These are phyloP conservation scores for Wickerhamiella bombiphila DNA, from an alignment of 805 yeast species.

Conservation along the genomic window DNA sequence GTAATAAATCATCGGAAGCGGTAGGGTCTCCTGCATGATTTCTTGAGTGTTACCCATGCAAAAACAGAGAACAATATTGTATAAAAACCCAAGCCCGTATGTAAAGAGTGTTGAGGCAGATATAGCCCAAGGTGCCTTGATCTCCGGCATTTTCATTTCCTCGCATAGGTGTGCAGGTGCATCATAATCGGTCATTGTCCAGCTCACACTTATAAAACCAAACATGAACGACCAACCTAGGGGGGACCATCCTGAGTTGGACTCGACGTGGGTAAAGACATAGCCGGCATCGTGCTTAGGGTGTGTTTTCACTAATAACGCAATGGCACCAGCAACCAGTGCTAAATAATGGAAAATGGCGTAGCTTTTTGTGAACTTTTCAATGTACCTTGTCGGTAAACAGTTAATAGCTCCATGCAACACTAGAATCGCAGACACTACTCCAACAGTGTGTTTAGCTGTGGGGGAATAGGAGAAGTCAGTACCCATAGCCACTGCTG, in stretches of 20 bases:
- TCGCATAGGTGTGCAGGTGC: constrained; percentile 62
- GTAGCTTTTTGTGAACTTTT: constrained; percentile 35
- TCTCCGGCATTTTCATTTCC: constrained; percentile 43
- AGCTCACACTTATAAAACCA: constrained; percentile 29
- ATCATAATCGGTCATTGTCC: constrained; percentile 60
- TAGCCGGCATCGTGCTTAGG: constrained; percentile 30
- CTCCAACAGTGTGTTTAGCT: constrained; percentile 17
- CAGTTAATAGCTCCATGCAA: constrained; percentile 39
- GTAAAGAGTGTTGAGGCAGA: constrained; percentile 30
- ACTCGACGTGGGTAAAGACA: constrained; percentile 35
- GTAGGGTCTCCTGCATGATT: constrained; percentile 25
- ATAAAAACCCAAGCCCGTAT: constrained; percentile 20
- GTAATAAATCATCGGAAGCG: constrained; percentile 49
- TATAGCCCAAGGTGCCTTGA: constrained; percentile 44
- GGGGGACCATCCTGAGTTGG: constrained; percentile 35
- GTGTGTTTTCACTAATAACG: constrained; percentile 40
- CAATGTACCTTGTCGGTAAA: constrained; percentile 34
- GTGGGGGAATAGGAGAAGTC: constrained; percentile 22
- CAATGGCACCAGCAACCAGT: constrained; percentile 35
- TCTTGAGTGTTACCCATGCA: constrained; percentile 19
- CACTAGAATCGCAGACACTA: constrained; percentile 29
- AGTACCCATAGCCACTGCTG: constrained; percentile 23
- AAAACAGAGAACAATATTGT: constrained; percentile 21
- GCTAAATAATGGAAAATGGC: constrained; percentile 36
- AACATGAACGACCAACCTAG: constrained; percentile 44